Base-by-base conservation (phyloP, 495 filamentous ascomycete genomes). In the Neurospora pannonica region DNA sequence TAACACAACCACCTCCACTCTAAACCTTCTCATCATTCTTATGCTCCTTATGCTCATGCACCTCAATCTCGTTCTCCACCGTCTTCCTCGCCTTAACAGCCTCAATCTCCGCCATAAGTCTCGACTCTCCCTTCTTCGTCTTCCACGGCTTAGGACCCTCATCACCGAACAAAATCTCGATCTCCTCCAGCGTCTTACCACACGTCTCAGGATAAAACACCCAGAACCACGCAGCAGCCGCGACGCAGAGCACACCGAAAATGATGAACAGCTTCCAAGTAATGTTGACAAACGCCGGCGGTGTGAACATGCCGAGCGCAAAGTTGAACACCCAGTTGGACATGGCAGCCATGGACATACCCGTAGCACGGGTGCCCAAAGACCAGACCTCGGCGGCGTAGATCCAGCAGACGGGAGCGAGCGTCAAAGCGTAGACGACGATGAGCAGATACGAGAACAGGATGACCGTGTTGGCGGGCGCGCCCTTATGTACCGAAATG, bases 281-380 rank as follows among this genome's bases (percentile, higher is more conserved):
- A 76, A 93, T 93, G 80, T 92, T 93, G 73, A 86, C 82, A 80
- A 94, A 92, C 0, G 87, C 90, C 0, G 91, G 90, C 2, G 92
- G 90, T 5, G 91, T 87, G 79, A 93, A 93, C 78, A 91, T 86
- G 5, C 89, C 91, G 5, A 93, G 81, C 0, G 90, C 91, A 76
- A 92, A 92, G 84, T 92, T 93, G 85, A 92, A 93, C 19, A 92
- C 85, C 91, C 91, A 93, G 81, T 94, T 94, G 4, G 88, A 88
- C 34, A 90, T 85, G 0, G 91, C 88, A 0, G 91, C 88, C 31
- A 93, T 82, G 28, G 87, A 88, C 84, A 93, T 92, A 17, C 91
- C 92, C 39, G 88, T 90, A 17, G 91, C 92, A 21, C 92, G 89
- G 19, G 90, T 93, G 77, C 92, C 91, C 11, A 93, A 85, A 0